A percentile compares a stretch with the other conserved stretches of the same genome.
Evolutionary conservation across 2,329 filamentous ascomycete genomes (phyloP).

Genomic region (Colletotrichum musae): DNA sequence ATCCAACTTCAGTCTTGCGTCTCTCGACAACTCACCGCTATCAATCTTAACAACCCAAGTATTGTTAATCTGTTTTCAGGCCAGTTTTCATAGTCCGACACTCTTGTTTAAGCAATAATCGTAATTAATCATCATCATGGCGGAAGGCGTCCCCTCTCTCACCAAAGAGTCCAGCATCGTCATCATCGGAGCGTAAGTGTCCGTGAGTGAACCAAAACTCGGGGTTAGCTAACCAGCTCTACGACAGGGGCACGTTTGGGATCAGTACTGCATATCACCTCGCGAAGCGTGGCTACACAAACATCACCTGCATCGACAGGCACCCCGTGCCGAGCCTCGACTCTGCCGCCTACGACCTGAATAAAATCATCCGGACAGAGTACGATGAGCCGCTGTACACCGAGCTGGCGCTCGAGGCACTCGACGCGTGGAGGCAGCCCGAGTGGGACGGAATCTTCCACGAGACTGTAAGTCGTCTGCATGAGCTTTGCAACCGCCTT

Average conservation of each 20-base stretch:
- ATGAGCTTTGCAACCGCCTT: background rate
- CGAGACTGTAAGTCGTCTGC: conserved; percentile 33
- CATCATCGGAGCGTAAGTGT: conserved; percentile 41
- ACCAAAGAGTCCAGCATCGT: conserved; percentile 31
- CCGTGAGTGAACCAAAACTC: no score
- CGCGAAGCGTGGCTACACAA: conserved; percentile 41
- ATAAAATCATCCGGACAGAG: conserved; percentile 37
- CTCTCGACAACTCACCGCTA: no score
- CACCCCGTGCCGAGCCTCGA: conserved; percentile 34
- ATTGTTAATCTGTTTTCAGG: background rate
- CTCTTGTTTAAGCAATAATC: background rate
- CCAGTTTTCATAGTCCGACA: no score
- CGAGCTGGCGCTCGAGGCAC: conserved; percentile 24
- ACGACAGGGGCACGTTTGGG: conserved; percentile 28
- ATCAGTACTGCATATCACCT: conserved; percentile 37
- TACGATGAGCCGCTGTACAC: conserved; percentile 38
- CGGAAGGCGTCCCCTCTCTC: background rate
- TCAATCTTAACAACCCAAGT: no score
- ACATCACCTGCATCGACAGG: conserved; percentile 40
- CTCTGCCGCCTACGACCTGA: conserved; percentile 41
- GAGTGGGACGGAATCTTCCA: conserved; percentile 40
- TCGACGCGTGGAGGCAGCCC: conserved; percentile 32
- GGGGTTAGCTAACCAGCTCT: background rate
- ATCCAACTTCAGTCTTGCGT: background rate
- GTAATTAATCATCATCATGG: conserved; percentile 13